Percentiles rank a stretch among this genome's conserved stretches.
These are phyloP conservation scores for Sporothrix inflata DNA, from an alignment of 2,329 filamentous ascomycete genomes.

Conservation along the genomic window DNA sequence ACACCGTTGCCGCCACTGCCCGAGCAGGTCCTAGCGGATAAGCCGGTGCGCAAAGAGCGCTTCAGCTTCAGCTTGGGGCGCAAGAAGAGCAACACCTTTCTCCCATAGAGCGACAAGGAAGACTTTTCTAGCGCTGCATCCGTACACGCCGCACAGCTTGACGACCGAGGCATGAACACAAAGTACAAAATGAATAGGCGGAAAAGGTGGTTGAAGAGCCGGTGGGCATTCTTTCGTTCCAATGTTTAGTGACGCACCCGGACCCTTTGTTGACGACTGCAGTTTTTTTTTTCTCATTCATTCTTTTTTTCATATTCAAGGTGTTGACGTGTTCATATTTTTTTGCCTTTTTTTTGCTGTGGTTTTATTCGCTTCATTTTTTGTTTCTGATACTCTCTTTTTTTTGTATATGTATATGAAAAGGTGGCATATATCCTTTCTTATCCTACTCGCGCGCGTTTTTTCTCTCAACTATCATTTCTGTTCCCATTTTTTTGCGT, in stretches of 20 bases:
- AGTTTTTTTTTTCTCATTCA: neutral
- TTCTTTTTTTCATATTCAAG: neutral
- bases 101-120: neutral
- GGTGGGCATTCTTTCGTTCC: neutral
- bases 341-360: neutral
- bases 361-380: neutral
- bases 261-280: neutral
- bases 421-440: slow-evolving; percentile 5
- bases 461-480: too few relatives aligned
- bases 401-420: slow-evolving; percentile 17
- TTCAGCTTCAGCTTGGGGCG: slow-evolving; percentile 69
- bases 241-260: neutral
- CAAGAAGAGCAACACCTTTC: slow-evolving; percentile 65
- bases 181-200: neutral
- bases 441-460: slow-evolving; percentile 6
- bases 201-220: slow-evolving; percentile 2
- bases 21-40: slow-evolving; percentile 42
- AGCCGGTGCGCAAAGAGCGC: slow-evolving; percentile 57
- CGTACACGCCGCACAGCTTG: neutral
- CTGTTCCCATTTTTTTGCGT: neutral
- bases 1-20: slow-evolving; percentile 1
- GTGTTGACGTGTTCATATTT: neutral
- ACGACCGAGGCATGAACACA: neutral
- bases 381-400: neutral
- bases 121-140: neutral